phyloP scores from a whole-genome alignment of 2,329 filamentous ascomycete species.

The Pseudogymnoascus sp. region DNA sequence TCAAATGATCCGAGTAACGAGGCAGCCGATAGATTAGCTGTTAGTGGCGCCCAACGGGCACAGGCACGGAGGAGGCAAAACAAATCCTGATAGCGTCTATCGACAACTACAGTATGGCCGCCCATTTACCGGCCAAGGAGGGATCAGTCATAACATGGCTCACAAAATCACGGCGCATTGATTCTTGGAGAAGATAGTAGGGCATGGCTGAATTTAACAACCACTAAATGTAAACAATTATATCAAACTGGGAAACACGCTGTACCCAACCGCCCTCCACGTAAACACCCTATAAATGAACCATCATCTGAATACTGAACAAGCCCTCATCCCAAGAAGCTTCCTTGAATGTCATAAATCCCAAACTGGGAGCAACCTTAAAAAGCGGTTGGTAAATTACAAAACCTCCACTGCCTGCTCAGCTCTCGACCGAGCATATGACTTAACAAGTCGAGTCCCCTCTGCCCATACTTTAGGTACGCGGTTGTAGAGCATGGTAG shows the following conservation, averaged over 20 bases:
- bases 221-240: slow-evolving; percentile 4
- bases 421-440: slow-evolving; percentile 22
- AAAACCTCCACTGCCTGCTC: slow-evolving; percentile 15
- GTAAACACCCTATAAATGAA: background rate
- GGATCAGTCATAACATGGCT: background rate
- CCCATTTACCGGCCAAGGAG: too few relatives aligned
- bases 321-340: background rate
- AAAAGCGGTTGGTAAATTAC: background rate
- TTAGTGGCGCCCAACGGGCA: slow-evolving; percentile 44
- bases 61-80: background rate
- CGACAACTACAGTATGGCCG: background rate
- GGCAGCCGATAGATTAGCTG: slow-evolving; percentile 71
- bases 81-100: background rate
- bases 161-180: background rate
- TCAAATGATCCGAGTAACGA: slow-evolving; percentile 62
- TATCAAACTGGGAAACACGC: slow-evolving; percentile 7
- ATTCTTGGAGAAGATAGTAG: background rate
- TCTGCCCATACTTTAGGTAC: slow-evolving; percentile 37
- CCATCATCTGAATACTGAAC: background rate
- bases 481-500: slow-evolving; percentile 42
- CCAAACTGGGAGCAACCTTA: slow-evolving; percentile 1
- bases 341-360: background rate
- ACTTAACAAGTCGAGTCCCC: slow-evolving; percentile 16
- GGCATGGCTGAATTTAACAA: background rate
- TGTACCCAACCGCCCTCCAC: slow-evolving; percentile 1